phyloP scores from a whole-genome alignment of 352 stramenopile genomes.

The Phytophthora palmivora region DNA sequence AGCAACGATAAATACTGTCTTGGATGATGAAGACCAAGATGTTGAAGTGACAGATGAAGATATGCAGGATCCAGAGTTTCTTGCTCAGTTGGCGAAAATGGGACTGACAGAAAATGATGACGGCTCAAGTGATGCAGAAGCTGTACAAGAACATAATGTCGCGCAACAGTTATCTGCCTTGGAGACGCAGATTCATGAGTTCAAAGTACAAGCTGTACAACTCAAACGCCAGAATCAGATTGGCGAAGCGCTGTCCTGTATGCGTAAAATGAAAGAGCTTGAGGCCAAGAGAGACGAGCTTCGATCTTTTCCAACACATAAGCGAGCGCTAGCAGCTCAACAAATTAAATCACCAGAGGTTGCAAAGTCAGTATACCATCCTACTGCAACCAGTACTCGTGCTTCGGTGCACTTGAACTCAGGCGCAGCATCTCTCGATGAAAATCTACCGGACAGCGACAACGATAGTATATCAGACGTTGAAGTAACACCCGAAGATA shows the following conservation, averaged over 20 bases:
- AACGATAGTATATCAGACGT: slow-evolving; percentile 41
- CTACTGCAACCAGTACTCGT: slow-evolving; percentile 4
- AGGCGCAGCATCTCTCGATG: slow-evolving; percentile 1
- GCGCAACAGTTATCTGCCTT: slow-evolving; percentile 41
- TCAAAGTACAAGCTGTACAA: slow-evolving; percentile 56
- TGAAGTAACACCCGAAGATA: slow-evolving; percentile 65
- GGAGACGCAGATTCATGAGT: slow-evolving; percentile 50
- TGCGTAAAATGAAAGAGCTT: slow-evolving; percentile 70
- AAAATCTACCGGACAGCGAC: slow-evolving; percentile 9
- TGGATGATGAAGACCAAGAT: slow-evolving; percentile 37
- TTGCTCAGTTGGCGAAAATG: slow-evolving; percentile 63
- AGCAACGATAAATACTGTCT: slow-evolving; percentile 1
- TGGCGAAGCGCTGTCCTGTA: slow-evolving; percentile 55
- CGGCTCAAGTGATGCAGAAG: neutral
- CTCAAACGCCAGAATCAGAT: slow-evolving; percentile 70
- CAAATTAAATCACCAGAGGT: neutral
- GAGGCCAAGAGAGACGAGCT: slow-evolving; percentile 41
- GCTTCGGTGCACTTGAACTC: slow-evolving; percentile 25
- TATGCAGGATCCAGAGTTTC: slow-evolving; percentile 74
- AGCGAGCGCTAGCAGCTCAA: neutral
- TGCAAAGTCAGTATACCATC: slow-evolving; percentile 2
- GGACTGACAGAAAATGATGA: slow-evolving; percentile 39
- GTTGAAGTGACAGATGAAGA: slow-evolving; percentile 83
- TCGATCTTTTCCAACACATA: slow-evolving; percentile 9
- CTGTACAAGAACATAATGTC: slow-evolving; percentile 6